A percentile compares a stretch with the other conserved stretches of the same genome.
Evolutionary conservation across 106 monocot genomes (phyloP).

Genomic region (Iris macrosiphon): DNA sequence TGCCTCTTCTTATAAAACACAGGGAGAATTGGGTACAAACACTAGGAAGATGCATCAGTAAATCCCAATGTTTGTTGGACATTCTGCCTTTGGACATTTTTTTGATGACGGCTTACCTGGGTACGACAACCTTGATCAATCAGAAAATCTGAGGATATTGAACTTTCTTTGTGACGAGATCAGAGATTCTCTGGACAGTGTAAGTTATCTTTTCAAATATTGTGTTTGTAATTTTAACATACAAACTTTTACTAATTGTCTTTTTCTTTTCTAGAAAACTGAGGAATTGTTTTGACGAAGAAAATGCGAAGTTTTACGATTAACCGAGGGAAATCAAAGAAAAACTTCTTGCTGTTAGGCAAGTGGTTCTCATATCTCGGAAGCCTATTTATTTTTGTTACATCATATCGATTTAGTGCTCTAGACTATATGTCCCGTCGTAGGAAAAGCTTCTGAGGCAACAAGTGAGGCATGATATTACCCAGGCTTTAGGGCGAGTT

Average conservation of each 20-base stretch:
- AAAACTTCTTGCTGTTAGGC: slow-evolving; percentile 36
- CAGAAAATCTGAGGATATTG: slow-evolving; percentile 45
- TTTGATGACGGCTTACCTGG: slow-evolving; percentile 17
- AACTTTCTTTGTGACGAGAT: slow-evolving; percentile 86
- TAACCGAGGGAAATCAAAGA: slow-evolving; percentile 29
- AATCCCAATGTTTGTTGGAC: slow-evolving; percentile 24
- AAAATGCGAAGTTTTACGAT: slow-evolving; percentile 37
- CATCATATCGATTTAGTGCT: neutral
- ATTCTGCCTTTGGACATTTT: slow-evolving; percentile 30
- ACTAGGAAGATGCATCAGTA: slow-evolving; percentile 32
- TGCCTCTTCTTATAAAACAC: slow-evolving; percentile 8
- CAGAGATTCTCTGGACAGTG: slow-evolving; percentile 45
- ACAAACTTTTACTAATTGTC: neutral
- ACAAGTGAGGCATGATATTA: slow-evolving; percentile 49
- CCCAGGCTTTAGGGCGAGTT: slow-evolving; percentile 25
- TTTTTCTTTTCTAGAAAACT: slow-evolving; percentile 27
- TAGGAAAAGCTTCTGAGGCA: slow-evolving; percentile 58
- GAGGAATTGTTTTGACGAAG: slow-evolving; percentile 50
- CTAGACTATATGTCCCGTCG: slow-evolving; percentile 9
- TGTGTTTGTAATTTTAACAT: neutral
- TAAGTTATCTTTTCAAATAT: slow-evolving; percentile 16
- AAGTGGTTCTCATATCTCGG: slow-evolving; percentile 26
- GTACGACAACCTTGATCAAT: slow-evolving; percentile 43
- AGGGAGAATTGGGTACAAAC: slow-evolving; percentile 48
- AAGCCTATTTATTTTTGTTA: neutral